Conservation (phyloP, 164 flowering plant species). For the Magnolia sinica region DNA sequence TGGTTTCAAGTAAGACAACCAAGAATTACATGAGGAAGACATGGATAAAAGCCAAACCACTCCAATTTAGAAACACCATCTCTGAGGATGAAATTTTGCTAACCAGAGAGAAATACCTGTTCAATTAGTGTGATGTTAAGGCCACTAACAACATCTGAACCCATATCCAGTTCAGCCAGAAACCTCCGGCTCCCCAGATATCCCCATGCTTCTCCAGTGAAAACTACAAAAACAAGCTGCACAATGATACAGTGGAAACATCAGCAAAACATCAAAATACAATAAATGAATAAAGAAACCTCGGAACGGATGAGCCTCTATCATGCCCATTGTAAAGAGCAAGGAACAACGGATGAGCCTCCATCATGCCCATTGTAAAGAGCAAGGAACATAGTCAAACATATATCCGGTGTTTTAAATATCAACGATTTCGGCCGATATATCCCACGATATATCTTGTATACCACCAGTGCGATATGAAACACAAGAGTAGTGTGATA, state of each 20-base stretch:
- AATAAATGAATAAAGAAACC: not conserved
- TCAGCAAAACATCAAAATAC: slow-evolving; percentile 5
- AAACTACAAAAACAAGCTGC: slow-evolving; percentile 81
- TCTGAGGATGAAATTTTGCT: not conserved
- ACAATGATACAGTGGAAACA: slow-evolving; percentile 1
- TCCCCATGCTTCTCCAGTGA: slow-evolving; percentile 98
- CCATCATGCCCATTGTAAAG: not conserved
- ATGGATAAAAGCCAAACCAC: not conserved
- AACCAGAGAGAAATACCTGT: slow-evolving; percentile 38
- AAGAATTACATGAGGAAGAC: not conserved
- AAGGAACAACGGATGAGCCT: not conserved
- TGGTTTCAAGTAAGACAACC: not conserved
- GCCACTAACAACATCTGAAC: slow-evolving; percentile 61
- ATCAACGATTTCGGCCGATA: too few relatives aligned
- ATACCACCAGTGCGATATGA: too few relatives aligned
- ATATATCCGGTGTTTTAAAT: too few relatives aligned
- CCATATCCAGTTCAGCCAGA: slow-evolving; percentile 66
- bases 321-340: not conserved
- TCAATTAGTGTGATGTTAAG: slow-evolving; percentile 62
- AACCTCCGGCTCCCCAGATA: slow-evolving; percentile 97
- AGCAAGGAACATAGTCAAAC: not conserved
- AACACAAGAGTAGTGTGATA: too few relatives aligned
- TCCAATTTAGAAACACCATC: not conserved
- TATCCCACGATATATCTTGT: too few relatives aligned
- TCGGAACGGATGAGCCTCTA: too few relatives aligned